Base-by-base conservation (phyloP, 2,329 filamentous ascomycete species). In the Clarireedia monteithiana region DNA sequence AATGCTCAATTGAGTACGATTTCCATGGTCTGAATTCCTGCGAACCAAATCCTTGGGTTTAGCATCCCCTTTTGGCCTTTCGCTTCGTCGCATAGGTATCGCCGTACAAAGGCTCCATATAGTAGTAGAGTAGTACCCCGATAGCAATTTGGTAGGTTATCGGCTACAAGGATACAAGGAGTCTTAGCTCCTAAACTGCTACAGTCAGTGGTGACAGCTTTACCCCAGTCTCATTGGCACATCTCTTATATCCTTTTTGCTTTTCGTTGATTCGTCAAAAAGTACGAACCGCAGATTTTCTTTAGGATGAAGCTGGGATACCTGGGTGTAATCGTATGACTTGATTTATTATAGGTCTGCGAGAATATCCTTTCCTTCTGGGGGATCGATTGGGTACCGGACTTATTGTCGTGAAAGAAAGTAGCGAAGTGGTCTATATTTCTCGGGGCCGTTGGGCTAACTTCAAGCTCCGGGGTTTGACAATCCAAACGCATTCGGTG, bases 11-110 rank as follows among this genome's bases (percentile, higher is more conserved):
- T 30, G n/a, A 40, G 38, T 9, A 24, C 26, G n/a, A 49, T 39
- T 23, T 42, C 39, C 39, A 14, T 53, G 44, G 23, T 39, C 51
- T 49, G 51, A n/a, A 54, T 27, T 54, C 51, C 23, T 54, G 5
- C 20, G 34, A 49, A 34, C 44, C 44, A 40, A 48, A 26, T 7
- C 23, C 26, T 26, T 23, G 52, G 52, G 23, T 49, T 49, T 14
- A 40, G 23, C 39, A 46, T 30, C 24, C 14, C 12, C 20, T 49
- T 54, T 54, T 14, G 46, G 5, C 34, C 34, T 53, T 26, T 20
- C 20, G 36, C 30, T n/a, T 36, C 14, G 39, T 42, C 14, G 40
- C 30, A 38, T 23, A 15, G 27, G 15, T 15, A 24, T 52, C 39
- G 27, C 50, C 39, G 50, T 24, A 20, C 27, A 47, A 14, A 6